phyloP scores from a whole-genome alignment of 441 rosid species.

The Flueggea neowawraea region DNA sequence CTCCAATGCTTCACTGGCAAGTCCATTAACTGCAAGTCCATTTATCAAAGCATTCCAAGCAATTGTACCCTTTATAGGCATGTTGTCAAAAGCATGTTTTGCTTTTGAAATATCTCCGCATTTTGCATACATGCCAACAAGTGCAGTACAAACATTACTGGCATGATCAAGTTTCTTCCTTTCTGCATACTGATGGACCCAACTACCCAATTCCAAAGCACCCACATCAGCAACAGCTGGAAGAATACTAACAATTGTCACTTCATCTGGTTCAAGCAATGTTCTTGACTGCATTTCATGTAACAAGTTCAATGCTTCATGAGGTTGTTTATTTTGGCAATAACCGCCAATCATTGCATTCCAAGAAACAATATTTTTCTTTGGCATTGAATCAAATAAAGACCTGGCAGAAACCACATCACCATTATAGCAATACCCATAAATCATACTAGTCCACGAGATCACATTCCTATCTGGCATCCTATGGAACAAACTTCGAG shows the following conservation, averaged over 20 bases:
- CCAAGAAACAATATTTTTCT: slow-evolving; percentile 58
- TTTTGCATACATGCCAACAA: slow-evolving; percentile 68
- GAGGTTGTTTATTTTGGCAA: slow-evolving; percentile 43
- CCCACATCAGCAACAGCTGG: slow-evolving; percentile 68
- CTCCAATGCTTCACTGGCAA: slow-evolving; percentile 38
- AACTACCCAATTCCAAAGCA: slow-evolving; percentile 54
- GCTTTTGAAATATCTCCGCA: slow-evolving; percentile 65
- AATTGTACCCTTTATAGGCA: slow-evolving; percentile 39
- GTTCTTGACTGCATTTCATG: slow-evolving; percentile 48
- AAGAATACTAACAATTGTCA: slow-evolving; percentile 49
- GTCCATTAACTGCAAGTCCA: slow-evolving; percentile 68
- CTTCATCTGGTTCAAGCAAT: slow-evolving; percentile 47
- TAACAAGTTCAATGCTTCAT: slow-evolving; percentile 56
- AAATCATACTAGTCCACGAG: slow-evolving; percentile 61
- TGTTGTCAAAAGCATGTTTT: slow-evolving; percentile 43
- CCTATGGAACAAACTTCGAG: slow-evolving; percentile 42
- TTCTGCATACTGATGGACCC: slow-evolving; percentile 37
- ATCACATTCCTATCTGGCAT: slow-evolving; percentile 49
- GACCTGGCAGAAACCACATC: slow-evolving; percentile 43
- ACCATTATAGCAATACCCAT: slow-evolving; percentile 48
- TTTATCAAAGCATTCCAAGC: slow-evolving; percentile 75
- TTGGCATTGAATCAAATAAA: slow-evolving; percentile 49
- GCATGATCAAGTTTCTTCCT: slow-evolving; percentile 38
- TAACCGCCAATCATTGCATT: slow-evolving; percentile 59
- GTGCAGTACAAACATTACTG: slow-evolving; percentile 46